Conservation (phyloP, 2,329 filamentous ascomycete genomes). For the Lasiodiplodia citricola region DNA sequence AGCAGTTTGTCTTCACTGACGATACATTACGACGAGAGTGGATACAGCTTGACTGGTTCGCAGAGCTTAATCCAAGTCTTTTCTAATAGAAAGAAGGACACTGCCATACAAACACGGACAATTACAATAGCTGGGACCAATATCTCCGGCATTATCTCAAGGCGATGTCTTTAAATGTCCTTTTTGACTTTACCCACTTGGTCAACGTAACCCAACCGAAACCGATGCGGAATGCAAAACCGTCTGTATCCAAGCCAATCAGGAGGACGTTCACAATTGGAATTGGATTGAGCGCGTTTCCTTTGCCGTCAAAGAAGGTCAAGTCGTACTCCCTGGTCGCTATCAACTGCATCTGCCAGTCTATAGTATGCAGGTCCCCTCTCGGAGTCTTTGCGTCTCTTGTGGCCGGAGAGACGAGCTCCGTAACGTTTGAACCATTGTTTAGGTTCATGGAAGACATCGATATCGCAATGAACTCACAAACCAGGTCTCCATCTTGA, state of each 20-base stretch:
- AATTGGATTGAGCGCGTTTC: background rate
- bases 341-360: background rate
- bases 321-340: background rate
- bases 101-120: no score
- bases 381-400: background rate
- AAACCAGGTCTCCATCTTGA: background rate
- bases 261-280: background rate
- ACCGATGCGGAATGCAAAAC: background rate
- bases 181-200: background rate
- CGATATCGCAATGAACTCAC: background rate
- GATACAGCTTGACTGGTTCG: no score
- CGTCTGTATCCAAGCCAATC: background rate
- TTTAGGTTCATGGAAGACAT: background rate
- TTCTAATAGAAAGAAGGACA: no score
- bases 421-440: background rate
- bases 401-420: background rate
- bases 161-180: background rate
- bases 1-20: no score
- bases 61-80: no score
- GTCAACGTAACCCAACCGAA: background rate
- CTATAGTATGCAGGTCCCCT: background rate
- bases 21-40: no score
- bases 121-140: no score
- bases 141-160: no score
- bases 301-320: background rate